A percentile compares a stretch with the other conserved stretches of the same genome.
These are phyloP conservation scores for Raddia distichophylla DNA, from an alignment of 176 grass and related monocot species.

Conservation along the genomic window DNA sequence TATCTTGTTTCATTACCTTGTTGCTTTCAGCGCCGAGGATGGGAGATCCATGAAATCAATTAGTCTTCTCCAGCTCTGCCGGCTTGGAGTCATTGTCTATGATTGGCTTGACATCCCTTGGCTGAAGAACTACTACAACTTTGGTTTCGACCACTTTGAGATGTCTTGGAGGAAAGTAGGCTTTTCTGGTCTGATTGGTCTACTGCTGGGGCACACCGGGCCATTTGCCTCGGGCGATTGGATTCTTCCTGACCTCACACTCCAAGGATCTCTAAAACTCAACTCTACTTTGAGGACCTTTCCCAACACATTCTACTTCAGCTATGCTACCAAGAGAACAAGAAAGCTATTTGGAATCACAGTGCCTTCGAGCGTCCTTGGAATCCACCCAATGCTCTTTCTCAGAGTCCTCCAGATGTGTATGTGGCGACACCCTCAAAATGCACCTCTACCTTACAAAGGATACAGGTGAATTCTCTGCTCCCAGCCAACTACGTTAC, in stretches of 20 bases:
- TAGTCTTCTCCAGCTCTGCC: constrained; percentile 84
- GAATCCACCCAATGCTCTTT: constrained; percentile 94
- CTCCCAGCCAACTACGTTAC: not conserved
- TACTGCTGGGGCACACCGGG: constrained; percentile 71
- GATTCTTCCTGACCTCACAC: constrained; percentile 95
- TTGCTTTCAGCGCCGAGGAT: constrained; percentile 76
- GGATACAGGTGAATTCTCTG: constrained; percentile 72
- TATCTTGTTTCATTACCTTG: not conserved
- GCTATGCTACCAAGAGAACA: constrained; percentile 96
- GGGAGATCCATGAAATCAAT: constrained; percentile 82
- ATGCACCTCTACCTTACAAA: constrained; percentile 78
- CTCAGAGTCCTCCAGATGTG: constrained; percentile 97
- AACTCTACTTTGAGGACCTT: constrained; percentile 74
- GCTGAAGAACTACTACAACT: constrained; percentile 97
- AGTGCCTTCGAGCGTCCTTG: constrained; percentile 81
- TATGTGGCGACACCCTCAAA: constrained; percentile 74
- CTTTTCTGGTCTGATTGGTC: constrained; percentile 70
- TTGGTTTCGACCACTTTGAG: constrained; percentile 93
- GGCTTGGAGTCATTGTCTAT: constrained; percentile 87
- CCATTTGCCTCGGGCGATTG: constrained; percentile 90
- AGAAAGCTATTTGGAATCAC: constrained; percentile 78
- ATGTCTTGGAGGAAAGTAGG: constrained; percentile 86
- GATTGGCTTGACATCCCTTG: constrained; percentile 92
- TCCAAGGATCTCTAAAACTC: constrained; percentile 77
- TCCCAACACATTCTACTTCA: constrained; percentile 95